Percentiles rank a stretch among this genome's conserved stretches.
Conservation (phyloP, 2,329 filamentous ascomycete species). For the Emergomyces orientalis region DNA sequence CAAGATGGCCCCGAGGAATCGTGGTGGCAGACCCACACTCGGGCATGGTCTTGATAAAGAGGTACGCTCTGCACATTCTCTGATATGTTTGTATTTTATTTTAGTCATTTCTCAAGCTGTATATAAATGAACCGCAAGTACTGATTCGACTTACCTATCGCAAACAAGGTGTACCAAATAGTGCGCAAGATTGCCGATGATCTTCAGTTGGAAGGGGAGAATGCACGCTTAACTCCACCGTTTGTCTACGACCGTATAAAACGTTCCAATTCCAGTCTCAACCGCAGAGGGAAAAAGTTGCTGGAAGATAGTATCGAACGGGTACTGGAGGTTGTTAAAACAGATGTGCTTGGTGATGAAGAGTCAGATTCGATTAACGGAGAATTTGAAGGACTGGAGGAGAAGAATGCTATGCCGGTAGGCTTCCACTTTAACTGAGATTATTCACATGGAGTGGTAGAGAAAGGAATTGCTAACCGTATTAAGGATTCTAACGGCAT, state of each 20-base stretch:
- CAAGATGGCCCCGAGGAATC: slow-evolving; percentile 32
- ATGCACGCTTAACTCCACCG: slow-evolving; percentile 47
- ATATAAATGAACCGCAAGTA: background rate
- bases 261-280: slow-evolving; percentile 75
- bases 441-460: background rate
- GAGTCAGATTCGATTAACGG: slow-evolving; percentile 43
- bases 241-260: slow-evolving; percentile 72
- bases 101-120: background rate
- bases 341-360: slow-evolving; percentile 51
- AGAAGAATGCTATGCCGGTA: slow-evolving; percentile 25
- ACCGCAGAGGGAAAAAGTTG: slow-evolving; percentile 68
- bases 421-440: slow-evolving; percentile 3
- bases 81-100: background rate
- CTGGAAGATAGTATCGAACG: slow-evolving; percentile 80
- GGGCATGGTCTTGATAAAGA: slow-evolving; percentile 56
- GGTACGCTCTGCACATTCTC: slow-evolving; percentile 26
- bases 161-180: slow-evolving; percentile 59
- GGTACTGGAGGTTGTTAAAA: slow-evolving; percentile 62
- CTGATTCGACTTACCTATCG: background rate
- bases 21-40: slow-evolving; percentile 40
- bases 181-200: slow-evolving; percentile 67
- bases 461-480: slow-evolving; percentile 15
- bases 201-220: slow-evolving; percentile 41
- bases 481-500: slow-evolving; percentile 49
- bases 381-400: slow-evolving; percentile 43